Conservation (phyloP, 352 stramenopile genomes). For the Phytophthora fragariae region DNA sequence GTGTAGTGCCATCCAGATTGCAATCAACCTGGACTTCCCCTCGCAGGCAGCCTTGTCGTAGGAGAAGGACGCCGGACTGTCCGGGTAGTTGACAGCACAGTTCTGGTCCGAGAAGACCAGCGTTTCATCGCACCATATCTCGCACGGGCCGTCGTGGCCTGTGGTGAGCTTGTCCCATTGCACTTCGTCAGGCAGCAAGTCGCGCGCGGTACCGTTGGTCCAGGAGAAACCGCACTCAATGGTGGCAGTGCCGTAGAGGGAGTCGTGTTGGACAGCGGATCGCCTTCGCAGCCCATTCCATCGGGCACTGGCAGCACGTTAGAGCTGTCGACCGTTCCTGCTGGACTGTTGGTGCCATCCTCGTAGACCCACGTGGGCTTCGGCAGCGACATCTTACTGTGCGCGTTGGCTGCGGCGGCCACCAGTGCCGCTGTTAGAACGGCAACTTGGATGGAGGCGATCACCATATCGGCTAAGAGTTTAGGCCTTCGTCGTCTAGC, state of each 20-base stretch:
- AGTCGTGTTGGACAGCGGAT: constrained; percentile 43
- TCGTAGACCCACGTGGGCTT: constrained; percentile 45
- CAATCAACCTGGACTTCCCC: constrained; percentile 43
- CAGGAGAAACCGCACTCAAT: constrained; percentile 54
- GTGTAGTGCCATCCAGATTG: constrained; percentile 57
- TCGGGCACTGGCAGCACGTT: constrained; percentile 35
- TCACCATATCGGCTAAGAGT: constrained; percentile 17
- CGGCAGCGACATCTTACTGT: constrained; percentile 46
- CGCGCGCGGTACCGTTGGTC: constrained; percentile 38
- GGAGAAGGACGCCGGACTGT: constrained; percentile 37
- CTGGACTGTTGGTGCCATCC: constrained; percentile 35
- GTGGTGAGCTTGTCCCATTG: constrained; percentile 51
- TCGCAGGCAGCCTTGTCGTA: constrained; percentile 54
- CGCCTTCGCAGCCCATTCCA: constrained; percentile 38
- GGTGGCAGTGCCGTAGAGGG: constrained; percentile 38
- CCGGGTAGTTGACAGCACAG: constrained; percentile 47
- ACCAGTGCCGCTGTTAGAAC: constrained; percentile 17
- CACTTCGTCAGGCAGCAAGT: constrained; percentile 46
- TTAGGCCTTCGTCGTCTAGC: constrained; percentile 17
- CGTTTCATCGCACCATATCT: constrained; percentile 60
- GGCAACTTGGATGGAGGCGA: constrained; percentile 4
- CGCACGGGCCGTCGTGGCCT: constrained; percentile 53
- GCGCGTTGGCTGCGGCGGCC: constrained; percentile 24
- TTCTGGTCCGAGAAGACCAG: constrained; percentile 53
- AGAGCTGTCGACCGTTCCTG: constrained; percentile 35